Percentiles rank a stretch among this genome's conserved stretches.
Conservation (phyloP, 257 asterid species). For the Cynanchum wilfordii region DNA sequence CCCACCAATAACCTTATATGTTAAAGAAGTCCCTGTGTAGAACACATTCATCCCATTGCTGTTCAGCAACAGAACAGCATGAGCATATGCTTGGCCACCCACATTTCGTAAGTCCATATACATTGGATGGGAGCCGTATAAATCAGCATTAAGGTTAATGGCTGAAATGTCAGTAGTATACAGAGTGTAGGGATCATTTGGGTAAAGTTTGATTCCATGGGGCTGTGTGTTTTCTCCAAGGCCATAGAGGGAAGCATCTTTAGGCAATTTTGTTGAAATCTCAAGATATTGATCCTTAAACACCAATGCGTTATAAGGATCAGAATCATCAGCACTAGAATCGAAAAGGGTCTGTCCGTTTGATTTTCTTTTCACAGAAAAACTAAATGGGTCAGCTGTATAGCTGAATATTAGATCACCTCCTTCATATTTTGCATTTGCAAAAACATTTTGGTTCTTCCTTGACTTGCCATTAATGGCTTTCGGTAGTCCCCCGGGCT, state of each 20-base stretch:
- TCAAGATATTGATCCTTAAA: slow-evolving; percentile 95
- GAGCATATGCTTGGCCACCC: slow-evolving; percentile 54
- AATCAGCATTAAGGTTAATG: slow-evolving; percentile 65
- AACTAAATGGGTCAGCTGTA: slow-evolving; percentile 69
- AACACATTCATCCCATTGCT: slow-evolving; percentile 98
- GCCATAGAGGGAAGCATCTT: slow-evolving; percentile 77
- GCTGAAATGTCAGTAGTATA: slow-evolving; percentile 80
- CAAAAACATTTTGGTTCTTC: slow-evolving; percentile 22
- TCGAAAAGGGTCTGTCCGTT: slow-evolving; percentile 73
- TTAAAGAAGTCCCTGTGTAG: slow-evolving; percentile 72
- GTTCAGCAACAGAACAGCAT: slow-evolving; percentile 72
- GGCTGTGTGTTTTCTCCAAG: slow-evolving; percentile 88
- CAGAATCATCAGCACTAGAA: slow-evolving; percentile 47
- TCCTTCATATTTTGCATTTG: slow-evolving; percentile 38
- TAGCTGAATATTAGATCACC: slow-evolving; percentile 61
- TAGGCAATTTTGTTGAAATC: slow-evolving; percentile 69
- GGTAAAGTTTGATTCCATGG: slow-evolving; percentile 72
- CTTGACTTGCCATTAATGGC: slow-evolving; percentile 21
- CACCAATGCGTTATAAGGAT: slow-evolving; percentile 48
- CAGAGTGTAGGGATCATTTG: slow-evolving; percentile 72
- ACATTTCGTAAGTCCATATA: slow-evolving; percentile 83
- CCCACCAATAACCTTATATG: slow-evolving; percentile 93
- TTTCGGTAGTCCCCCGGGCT: slow-evolving; percentile 41
- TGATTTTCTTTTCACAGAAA: slow-evolving; percentile 65
- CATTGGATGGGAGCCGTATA: slow-evolving; percentile 94